Evolutionary conservation across 73 alveolate species (phyloP).

Genomic region (Paramecium pentaurelia): DNA sequence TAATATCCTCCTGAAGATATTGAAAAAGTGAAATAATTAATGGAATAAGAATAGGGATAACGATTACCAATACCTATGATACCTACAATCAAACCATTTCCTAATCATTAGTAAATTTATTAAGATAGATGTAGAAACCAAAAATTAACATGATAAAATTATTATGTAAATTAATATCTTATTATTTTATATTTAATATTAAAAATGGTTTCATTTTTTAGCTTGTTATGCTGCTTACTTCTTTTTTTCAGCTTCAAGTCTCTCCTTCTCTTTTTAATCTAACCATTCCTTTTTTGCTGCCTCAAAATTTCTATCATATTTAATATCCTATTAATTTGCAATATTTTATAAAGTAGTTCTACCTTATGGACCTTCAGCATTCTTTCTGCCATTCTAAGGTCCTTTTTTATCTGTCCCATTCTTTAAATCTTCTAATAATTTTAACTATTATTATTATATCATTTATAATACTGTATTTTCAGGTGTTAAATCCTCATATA

Average conservation of each 20-base stretch:
- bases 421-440: conserved; percentile 66
- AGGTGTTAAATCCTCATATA: conserved; percentile 89
- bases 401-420: conserved; percentile 83
- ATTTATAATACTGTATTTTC: conserved; percentile 62
- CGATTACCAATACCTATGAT: conserved; percentile 41
- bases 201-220: background rate
- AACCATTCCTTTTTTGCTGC: conserved; percentile 56
- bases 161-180: background rate
- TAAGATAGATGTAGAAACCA: background rate
- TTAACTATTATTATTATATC: background rate
- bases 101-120: background rate
- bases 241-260: conserved; percentile 62
- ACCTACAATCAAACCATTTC: conserved; percentile 38
- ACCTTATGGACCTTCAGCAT: conserved; percentile 83
- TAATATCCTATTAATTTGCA: conserved; percentile 21
- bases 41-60: conserved; percentile 27
- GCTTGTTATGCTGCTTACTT: conserved; percentile 50
- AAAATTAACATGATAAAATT: background rate
- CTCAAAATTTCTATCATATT: conserved; percentile 41
- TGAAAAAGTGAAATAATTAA: background rate
- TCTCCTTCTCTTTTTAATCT: conserved; percentile 55
- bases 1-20: background rate
- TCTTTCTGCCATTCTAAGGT: conserved; percentile 75
- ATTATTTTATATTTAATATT: background rate
- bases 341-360: conserved; percentile 70